A percentile compares a stretch with the other conserved stretches of the same genome.
Evolutionary conservation across 306 rosid species (phyloP).

Genomic region (Prinsepia uniflora): DNA sequence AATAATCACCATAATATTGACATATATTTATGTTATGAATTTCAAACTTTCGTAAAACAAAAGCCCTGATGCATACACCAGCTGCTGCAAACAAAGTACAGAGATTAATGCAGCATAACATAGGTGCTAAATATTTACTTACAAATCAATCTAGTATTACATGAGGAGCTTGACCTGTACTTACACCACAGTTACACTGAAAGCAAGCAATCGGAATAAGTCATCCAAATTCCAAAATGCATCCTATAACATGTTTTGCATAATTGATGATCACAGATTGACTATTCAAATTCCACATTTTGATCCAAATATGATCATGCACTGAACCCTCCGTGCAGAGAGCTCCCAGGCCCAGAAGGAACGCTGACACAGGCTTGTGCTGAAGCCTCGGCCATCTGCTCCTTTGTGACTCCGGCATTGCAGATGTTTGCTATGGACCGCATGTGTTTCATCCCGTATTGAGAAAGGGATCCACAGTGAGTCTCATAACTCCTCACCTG

Average conservation of each 20-base stretch:
- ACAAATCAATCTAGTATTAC: neutral
- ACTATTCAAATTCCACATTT: conserved; percentile 5
- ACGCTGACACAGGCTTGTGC: conserved; percentile 68
- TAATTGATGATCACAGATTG: conserved; percentile 5
- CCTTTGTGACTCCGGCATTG: conserved; percentile 60
- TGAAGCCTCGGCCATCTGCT: conserved; percentile 71
- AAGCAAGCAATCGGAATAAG: conserved; percentile 5
- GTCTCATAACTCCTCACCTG: conserved; percentile 93
- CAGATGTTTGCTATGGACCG: conserved; percentile 87
- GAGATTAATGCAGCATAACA: conserved; percentile 1
- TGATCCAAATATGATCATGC: conserved; percentile 30
- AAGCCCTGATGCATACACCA: neutral
- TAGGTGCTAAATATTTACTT: neutral
- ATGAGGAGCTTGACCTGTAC: conserved; percentile 14
- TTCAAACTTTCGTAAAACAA: neutral
- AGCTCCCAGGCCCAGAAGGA: conserved; percentile 71
- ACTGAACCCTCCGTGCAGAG: conserved; percentile 69
- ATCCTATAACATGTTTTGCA: conserved; percentile 10
- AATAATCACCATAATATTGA: neutral
- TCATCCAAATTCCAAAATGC: neutral
- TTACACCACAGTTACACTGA: conserved; percentile 40
- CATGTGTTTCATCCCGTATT: conserved; percentile 97
- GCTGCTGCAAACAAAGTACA: neutral
- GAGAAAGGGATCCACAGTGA: conserved; percentile 83
- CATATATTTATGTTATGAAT: neutral